A percentile compares a stretch with the other conserved stretches of the same genome.
These are phyloP conservation scores for Citrullus colocynthis DNA, from an alignment of 306 rosid species.

Conservation along the genomic window DNA sequence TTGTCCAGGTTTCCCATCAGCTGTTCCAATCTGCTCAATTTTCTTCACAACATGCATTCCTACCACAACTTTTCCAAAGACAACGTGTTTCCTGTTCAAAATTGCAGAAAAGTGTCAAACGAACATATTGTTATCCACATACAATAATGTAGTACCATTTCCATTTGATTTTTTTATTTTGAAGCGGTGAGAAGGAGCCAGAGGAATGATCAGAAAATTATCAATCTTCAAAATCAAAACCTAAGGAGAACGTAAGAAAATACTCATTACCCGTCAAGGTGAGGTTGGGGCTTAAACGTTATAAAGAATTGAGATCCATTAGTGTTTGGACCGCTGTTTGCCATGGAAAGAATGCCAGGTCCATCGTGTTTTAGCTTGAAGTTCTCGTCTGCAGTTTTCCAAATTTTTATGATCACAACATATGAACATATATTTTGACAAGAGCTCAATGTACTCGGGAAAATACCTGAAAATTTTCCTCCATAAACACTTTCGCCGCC, in stretches of 20 bases:
- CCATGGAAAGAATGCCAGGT: conserved; percentile 91
- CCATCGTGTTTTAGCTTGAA: conserved; percentile 68
- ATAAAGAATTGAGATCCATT: conserved; percentile 97
- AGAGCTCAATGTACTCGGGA: neutral
- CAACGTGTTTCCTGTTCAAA: conserved; percentile 76
- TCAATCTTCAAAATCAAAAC: conserved; percentile 5
- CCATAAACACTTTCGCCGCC: conserved; percentile 99
- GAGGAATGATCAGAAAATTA: neutral
- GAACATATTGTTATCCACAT: neutral
- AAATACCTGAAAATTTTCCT: conserved; percentile 85
- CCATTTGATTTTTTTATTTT: neutral
- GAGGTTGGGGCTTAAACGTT: conserved; percentile 72
- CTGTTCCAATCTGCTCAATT: conserved; percentile 67
- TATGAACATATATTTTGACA: conserved; percentile 9
- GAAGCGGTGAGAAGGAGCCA: neutral
- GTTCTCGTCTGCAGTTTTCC: conserved; percentile 65
- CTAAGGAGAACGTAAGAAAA: conserved; percentile 8
- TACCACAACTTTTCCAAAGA: conserved; percentile 73
- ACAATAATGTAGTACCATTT: neutral
- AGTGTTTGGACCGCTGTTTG: conserved; percentile 88
- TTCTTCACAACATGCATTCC: conserved; percentile 69
- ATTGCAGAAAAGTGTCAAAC: neutral
- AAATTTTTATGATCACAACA: neutral
- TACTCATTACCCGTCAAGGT: conserved; percentile 70
- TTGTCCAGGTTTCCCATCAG: conserved; percentile 64